phyloP scores from a whole-genome alignment of 164 flowering plant genomes.

The Stephania yunnanensis region DNA sequence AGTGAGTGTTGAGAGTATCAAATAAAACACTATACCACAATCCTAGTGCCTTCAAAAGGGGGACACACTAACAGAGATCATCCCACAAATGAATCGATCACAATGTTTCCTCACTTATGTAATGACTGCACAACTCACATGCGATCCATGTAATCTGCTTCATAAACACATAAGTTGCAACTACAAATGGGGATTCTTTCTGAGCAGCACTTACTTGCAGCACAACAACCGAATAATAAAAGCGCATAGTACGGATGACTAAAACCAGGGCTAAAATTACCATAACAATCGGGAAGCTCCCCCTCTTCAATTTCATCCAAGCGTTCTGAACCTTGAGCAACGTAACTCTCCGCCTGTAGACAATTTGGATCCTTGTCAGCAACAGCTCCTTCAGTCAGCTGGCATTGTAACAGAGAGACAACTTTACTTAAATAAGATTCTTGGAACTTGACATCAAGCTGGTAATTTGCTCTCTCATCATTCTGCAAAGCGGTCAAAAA shows the following conservation, averaged over 20 bases:
- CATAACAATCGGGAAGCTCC: constrained; percentile 83
- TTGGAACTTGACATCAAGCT: constrained; percentile 95
- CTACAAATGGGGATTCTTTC: no score
- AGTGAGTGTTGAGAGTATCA: constrained; percentile 1
- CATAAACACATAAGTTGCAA: no score
- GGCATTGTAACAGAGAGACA: constrained; percentile 80
- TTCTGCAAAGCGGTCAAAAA: constrained; percentile 86
- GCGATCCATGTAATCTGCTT: no score
- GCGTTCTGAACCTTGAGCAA: constrained; percentile 22
- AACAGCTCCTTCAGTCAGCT: constrained; percentile 90
- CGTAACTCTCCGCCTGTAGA: constrained; percentile 17
- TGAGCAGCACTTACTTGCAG: background rate
- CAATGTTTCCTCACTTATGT: no score
- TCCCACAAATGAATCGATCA: no score
- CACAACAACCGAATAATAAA: background rate
- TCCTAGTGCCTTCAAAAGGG: background rate
- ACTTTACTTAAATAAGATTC: constrained; percentile 78
- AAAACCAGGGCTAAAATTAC: constrained; percentile 34
- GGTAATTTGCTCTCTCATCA: constrained; percentile 94
- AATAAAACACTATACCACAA: background rate
- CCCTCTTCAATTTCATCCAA: constrained; percentile 92
- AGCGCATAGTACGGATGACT: background rate
- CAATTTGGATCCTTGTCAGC: constrained; percentile 39
- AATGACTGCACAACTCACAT: no score
- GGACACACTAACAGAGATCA: no score